phyloP scores from a whole-genome alignment of 192 early-diverging fungal genomes.

The Oehlia diaphana region DNA sequence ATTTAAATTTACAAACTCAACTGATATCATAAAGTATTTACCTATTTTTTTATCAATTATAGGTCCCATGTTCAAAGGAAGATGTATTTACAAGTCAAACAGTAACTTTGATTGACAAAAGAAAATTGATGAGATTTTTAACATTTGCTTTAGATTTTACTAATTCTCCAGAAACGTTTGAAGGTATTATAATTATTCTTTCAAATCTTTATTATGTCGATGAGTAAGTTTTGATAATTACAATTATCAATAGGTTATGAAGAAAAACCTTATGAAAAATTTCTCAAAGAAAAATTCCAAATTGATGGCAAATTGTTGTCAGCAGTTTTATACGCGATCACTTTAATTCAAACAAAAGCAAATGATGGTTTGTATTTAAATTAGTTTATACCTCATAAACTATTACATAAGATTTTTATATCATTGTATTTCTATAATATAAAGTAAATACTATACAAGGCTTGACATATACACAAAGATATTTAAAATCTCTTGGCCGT shows the following conservation, averaged over 20 bases:
- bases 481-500: slow-evolving; percentile 78
- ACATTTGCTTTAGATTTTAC: slow-evolving; percentile 59
- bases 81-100: slow-evolving; percentile 84
- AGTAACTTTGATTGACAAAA: slow-evolving; percentile 80
- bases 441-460: slow-evolving; percentile 62
- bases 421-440: neutral
- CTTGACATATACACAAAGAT: slow-evolving; percentile 62
- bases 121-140: slow-evolving; percentile 89
- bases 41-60: neutral
- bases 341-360: slow-evolving; percentile 43
- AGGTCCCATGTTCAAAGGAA: slow-evolving; percentile 87
- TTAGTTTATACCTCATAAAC: neutral
- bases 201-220: neutral
- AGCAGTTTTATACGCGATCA: slow-evolving; percentile 67
- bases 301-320: slow-evolving; percentile 62
- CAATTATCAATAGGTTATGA: slow-evolving; percentile 41
- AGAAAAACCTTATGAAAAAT: slow-evolving; percentile 37
- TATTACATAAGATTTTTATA: too few relatives aligned
- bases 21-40: neutral
- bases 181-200: slow-evolving; percentile 38
- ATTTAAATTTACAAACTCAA: neutral
- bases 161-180: slow-evolving; percentile 35
- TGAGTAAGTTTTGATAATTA: neutral
- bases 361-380: slow-evolving; percentile 32
- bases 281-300: slow-evolving; percentile 57